Evolutionary conservation across 176 grass and related monocot species (phyloP).

Genomic region (Avena insularis): DNA sequence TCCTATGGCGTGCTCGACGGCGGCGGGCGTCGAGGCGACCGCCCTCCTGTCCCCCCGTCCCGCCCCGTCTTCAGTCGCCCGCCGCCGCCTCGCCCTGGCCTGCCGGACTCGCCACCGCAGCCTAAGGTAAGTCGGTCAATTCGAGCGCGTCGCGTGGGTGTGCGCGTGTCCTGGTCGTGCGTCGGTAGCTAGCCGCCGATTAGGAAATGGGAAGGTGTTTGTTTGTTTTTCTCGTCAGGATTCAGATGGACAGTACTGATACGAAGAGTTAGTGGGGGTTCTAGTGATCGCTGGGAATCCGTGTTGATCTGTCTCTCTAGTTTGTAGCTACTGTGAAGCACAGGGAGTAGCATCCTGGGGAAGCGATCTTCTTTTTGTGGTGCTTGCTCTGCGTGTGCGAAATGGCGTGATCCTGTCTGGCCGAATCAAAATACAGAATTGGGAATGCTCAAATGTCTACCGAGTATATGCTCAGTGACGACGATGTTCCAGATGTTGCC

Average conservation of each 20-base stretch:
- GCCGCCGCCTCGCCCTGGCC: slow-evolving; percentile 28
- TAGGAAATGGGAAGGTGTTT: background rate
- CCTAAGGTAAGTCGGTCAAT: slow-evolving; percentile 48
- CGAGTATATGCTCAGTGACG: background rate
- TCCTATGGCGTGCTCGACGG: slow-evolving; percentile 46
- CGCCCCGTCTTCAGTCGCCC: slow-evolving; percentile 7
- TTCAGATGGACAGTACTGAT: background rate
- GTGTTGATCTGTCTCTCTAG: too few relatives aligned
- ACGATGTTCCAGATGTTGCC: background rate
- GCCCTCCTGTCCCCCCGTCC: slow-evolving; percentile 40
- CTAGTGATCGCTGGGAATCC: background rate
- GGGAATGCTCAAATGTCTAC: background rate
- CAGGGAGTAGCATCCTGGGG: too few relatives aligned
- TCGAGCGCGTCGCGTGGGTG: too few relatives aligned
- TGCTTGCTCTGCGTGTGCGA: background rate
- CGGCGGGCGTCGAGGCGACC: slow-evolving; percentile 41
- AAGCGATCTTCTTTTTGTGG: too few relatives aligned
- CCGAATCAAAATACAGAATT: background rate
- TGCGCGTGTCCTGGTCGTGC: too few relatives aligned
- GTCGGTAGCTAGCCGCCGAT: background rate
- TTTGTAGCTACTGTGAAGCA: too few relatives aligned
- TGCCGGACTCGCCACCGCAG: slow-evolving; percentile 50
- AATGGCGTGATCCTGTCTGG: background rate
- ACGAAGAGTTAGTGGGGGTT: background rate
- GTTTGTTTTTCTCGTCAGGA: background rate